phyloP scores from a whole-genome alignment of 208 protist genomes.

The Balamuthia mandrillaris region DNA sequence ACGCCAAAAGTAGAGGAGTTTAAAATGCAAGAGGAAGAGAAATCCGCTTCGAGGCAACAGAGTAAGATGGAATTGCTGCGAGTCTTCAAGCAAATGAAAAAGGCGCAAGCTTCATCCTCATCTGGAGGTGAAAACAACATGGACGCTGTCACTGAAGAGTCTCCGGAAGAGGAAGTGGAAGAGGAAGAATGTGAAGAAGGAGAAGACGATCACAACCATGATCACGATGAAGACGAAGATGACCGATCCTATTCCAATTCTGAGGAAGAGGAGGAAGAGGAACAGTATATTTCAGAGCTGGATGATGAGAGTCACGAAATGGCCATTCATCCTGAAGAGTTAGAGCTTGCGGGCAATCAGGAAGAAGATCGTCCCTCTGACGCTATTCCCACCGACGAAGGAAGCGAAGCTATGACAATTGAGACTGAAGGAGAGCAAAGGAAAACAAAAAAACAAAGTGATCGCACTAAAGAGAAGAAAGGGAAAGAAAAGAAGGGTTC shows the following conservation, averaged over 20 bases:
- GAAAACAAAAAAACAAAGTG: not conserved
- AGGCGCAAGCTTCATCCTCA: not conserved
- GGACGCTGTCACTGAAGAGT: not conserved
- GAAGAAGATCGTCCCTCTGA: too few species aligned
- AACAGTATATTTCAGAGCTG: not conserved
- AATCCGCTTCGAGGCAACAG: too few species aligned
- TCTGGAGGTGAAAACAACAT: not conserved
- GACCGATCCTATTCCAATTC: not conserved
- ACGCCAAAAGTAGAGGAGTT: too few species aligned
- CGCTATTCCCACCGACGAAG: too few species aligned
- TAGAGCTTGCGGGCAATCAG: too few species aligned
- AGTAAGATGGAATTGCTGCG: too few species aligned
- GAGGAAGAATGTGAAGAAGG: slow-evolving; percentile 19
- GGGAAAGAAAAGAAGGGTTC: not conserved
- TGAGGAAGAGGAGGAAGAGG: not conserved
- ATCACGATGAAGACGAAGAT: slow-evolving; percentile 1
- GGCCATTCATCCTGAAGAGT: not conserved
- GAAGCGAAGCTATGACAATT: too few species aligned
- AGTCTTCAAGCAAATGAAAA: not conserved
- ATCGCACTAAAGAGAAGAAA: not conserved
- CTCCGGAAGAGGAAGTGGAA: not conserved
- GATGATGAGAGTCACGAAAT: not conserved
- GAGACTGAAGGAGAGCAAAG: not conserved
- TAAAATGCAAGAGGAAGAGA: too few species aligned
- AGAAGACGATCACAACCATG: slow-evolving; percentile 41